Base-by-base conservation (phyloP, 805 yeast genomes). In the Metschnikowia orientalis region DNA sequence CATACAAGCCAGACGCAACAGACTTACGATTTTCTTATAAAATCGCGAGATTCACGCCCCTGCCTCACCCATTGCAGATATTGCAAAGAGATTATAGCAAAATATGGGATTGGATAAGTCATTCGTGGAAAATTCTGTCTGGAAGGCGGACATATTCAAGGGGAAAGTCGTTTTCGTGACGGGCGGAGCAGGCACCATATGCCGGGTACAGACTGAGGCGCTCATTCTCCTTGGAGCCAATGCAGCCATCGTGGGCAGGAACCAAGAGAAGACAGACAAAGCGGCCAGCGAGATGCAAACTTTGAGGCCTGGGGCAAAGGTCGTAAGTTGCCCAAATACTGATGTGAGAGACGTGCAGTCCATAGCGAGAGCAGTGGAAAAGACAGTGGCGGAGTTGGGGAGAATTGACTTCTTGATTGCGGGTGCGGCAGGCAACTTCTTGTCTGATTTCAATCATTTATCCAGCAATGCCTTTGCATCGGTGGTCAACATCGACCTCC, bases 371-470 rank as follows among this genome's bases (percentile, higher is more conserved):
- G 59, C 57, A 3, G 59, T 48, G 21, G 50, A 45, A 15, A 34
- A 35, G 17, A 48, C 57, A 5, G 54, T 54, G 11, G 38, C 30
- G 8, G 63, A 54, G 38, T 54, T 65, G 31, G 70, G 71, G 5
- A 50, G 67, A 38, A 65, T 66, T 22, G 71, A 66, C 44, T 63
- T 41, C 37, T 67, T 66, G 7, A 65, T 66, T 43, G 69, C 69
- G 9, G 71, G 71, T 5, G 69, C 70, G 3, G 71, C 70, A 0
- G 69, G 70, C 6, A 64, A 64, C 47, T 65, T 62, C 37, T 49
- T 65, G 28, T 41, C 57, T 29, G 71, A 65, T 45, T 66, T 63
- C 48, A 65, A 64, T 44, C 71, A 65, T 37, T 53, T 66, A 37
- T 63, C 69, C 19, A 48, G 59, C 33, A 63, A 63, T 40, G 70